phyloP scores from a whole-genome alignment of 371 early-diverging fungal species.

The Amoeboaphelidium occidentale region DNA sequence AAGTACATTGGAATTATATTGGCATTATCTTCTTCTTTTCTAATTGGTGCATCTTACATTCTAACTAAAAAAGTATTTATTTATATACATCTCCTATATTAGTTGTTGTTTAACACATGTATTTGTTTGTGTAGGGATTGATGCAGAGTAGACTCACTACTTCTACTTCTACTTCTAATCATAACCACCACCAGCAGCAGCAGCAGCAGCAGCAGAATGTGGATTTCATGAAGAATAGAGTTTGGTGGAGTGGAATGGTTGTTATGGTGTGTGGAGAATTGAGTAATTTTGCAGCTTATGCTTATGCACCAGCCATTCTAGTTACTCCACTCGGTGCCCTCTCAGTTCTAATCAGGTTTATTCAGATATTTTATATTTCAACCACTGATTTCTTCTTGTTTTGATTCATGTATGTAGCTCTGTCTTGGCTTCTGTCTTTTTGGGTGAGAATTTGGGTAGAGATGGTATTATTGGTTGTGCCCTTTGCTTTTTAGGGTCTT shows the following conservation, averaged over 20 bases:
- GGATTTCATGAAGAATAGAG: conserved; percentile 47
- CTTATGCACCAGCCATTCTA: conserved; percentile 73
- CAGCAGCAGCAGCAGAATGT: too few species aligned
- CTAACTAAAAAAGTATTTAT: conserved; percentile 79
- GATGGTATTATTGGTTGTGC: conserved; percentile 75
- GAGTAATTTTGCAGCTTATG: conserved; percentile 77
- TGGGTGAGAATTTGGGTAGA: conserved; percentile 55
- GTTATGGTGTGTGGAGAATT: conserved; percentile 69
- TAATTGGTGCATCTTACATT: conserved; percentile 75
- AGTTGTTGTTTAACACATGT: not conserved
- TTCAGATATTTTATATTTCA: not conserved
- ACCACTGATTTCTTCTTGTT: not conserved
- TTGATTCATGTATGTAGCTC: conserved; percentile 20
- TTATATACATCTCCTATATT: not conserved
- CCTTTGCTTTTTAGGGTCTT: conserved; percentile 64
- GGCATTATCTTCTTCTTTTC: conserved; percentile 50
- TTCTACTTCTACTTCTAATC: too few species aligned
- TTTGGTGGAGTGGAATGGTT: conserved; percentile 77
- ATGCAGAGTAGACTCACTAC: too few species aligned
- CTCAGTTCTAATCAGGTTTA: conserved; percentile 53
- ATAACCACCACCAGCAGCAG: too few species aligned
- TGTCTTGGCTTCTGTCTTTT: conserved; percentile 59
- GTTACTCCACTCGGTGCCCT: conserved; percentile 75
- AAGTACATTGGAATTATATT: conserved; percentile 50
- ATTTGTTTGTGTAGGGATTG: too few species aligned